Conservation (phyloP, 2,329 filamentous ascomycete genomes). For the Pyricularia sp. region DNA sequence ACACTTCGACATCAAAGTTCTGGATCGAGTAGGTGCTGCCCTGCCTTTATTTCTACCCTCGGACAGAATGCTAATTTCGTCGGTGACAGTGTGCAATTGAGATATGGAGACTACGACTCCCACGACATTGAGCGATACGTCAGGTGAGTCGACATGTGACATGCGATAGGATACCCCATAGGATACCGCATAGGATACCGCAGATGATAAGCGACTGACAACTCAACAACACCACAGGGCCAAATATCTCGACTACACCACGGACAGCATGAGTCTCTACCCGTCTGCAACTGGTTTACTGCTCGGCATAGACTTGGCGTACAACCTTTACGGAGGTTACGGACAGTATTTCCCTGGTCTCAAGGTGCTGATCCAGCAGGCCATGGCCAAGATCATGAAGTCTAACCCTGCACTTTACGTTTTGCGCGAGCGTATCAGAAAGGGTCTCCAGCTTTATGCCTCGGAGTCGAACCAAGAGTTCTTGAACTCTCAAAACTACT, state of each 20-base stretch:
- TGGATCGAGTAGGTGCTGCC: constrained; percentile 88
- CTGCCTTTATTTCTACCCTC: not conserved
- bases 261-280: constrained; percentile 97
- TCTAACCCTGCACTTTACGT: constrained; percentile 95
- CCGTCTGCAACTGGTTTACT: constrained; percentile 93
- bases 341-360: constrained; percentile 97
- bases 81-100: constrained; percentile 1
- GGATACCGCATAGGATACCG: not conserved
- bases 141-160: not conserved
- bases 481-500: constrained; percentile 98
- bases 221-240: constrained; percentile 41
- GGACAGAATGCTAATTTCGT: not conserved
- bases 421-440: constrained; percentile 90
- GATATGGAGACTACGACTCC: constrained; percentile 79
- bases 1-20: constrained; percentile 96
- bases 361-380: constrained; percentile 90
- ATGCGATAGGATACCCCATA: not conserved
- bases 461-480: constrained; percentile 99
- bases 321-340: constrained; percentile 96
- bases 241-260: constrained; percentile 98
- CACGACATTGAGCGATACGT: constrained; percentile 98
- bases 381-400: constrained; percentile 99
- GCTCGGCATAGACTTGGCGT: constrained; percentile 94
- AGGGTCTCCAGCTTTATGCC: constrained; percentile 93
- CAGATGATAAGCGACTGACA: not conserved